Percentiles rank a stretch among this genome's conserved stretches.
Conservation (phyloP, 495 filamentous ascomycete species). For the Aspergillus bertholletiae region DNA sequence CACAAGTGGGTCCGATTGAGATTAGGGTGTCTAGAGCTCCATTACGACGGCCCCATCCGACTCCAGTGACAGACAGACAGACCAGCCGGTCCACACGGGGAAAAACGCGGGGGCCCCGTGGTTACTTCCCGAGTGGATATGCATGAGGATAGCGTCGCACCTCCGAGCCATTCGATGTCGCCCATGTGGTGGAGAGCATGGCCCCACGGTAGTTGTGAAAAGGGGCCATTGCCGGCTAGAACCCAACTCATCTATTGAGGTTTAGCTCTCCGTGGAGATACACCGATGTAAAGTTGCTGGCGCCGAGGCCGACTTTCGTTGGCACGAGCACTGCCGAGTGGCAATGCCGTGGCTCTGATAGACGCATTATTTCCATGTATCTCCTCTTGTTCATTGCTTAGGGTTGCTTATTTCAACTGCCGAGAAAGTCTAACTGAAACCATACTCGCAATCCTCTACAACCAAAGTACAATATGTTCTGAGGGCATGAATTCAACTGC, state of each 20-base stretch:
- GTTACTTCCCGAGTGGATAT: background rate
- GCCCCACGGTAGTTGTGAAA: background rate
- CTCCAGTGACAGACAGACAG: background rate
- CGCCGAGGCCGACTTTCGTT: background rate
- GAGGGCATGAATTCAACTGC: too few species aligned
- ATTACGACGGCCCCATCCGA: background rate
- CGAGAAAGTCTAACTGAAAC: background rate
- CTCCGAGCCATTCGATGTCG: background rate
- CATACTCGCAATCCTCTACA: too few species aligned
- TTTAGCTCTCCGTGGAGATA: background rate
- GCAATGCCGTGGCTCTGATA: background rate
- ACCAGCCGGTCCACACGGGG: background rate
- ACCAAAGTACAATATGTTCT: too few species aligned
- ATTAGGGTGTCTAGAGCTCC: background rate
- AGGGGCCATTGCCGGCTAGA: background rate
- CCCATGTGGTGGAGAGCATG: background rate
- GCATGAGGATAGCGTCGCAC: too few species aligned
- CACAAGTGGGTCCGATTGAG: background rate
- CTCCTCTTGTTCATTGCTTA: background rate
- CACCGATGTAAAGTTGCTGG: background rate
- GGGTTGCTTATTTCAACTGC: background rate
- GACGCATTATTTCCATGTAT: background rate
- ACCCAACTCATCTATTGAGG: background rate
- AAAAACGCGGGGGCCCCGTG: background rate
- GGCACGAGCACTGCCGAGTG: background rate